These are phyloP conservation scores for Selaginella tamariscina DNA, from an alignment of 75 land plant species.

Conservation along the genomic window DNA sequence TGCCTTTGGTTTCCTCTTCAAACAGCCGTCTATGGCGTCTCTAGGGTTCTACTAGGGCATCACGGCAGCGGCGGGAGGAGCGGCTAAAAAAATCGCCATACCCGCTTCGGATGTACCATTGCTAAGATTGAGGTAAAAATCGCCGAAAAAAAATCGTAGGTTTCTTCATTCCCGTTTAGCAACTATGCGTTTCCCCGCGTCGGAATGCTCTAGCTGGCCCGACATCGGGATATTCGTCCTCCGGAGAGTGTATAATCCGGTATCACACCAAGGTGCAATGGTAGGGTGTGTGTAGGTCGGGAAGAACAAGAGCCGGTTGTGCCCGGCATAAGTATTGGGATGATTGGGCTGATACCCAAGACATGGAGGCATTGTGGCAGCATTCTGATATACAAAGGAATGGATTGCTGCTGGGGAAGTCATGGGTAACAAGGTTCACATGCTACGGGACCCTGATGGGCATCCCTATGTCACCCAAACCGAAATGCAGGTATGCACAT, in stretches of 20 bases:
- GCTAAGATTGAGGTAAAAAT: too few relatives aligned
- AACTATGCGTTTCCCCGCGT: neutral
- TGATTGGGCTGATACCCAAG: constrained; percentile 11
- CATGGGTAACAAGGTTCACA: constrained; percentile 1
- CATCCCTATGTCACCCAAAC: constrained; percentile 6
- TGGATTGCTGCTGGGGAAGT: constrained; percentile 12
- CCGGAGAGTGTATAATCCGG: neutral
- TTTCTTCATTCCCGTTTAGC: neutral
- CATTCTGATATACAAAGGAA: neutral
- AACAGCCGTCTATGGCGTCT: neutral
- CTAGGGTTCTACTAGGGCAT: neutral
- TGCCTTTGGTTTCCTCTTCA: neutral
- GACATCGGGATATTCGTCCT: too few relatives aligned
- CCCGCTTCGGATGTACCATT: too few relatives aligned
- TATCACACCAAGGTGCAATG: neutral
- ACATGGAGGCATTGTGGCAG: constrained; percentile 5
- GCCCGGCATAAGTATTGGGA: constrained; percentile 9
- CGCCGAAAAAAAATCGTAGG: too few relatives aligned
- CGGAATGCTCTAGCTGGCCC: neutral
- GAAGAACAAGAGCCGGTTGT: too few relatives aligned
- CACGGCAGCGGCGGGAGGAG: too few relatives aligned
- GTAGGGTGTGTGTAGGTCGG: too few relatives aligned
- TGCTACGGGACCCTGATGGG: neutral
- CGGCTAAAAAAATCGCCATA: too few relatives aligned
- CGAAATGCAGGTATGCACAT: constrained; percentile 2